A percentile compares a stretch with the other conserved stretches of the same genome.
These are phyloP conservation scores for Conoideocrella luteorostrata DNA, from an alignment of 2,329 filamentous ascomycete genomes.

Conservation along the genomic window DNA sequence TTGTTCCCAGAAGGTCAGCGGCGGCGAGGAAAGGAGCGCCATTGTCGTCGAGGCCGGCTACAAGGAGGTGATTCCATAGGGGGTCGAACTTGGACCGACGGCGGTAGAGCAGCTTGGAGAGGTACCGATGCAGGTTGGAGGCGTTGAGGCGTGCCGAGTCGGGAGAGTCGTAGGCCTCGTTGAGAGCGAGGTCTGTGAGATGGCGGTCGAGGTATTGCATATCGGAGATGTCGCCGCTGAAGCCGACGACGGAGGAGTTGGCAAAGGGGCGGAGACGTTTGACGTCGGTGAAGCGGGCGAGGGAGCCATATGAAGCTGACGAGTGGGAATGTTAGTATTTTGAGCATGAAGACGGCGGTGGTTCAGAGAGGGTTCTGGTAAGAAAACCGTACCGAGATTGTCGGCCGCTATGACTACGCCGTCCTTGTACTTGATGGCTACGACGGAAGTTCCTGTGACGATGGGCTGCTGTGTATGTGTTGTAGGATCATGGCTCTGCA, in stretches of 20 bases:
- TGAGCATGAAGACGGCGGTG: no score
- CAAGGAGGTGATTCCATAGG: slow-evolving; percentile 91
- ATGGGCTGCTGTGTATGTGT: slow-evolving; percentile 88
- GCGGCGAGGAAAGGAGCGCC: slow-evolving; percentile 82
- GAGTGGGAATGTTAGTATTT: neutral
- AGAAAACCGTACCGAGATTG: slow-evolving; percentile 65
- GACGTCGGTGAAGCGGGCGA: slow-evolving; percentile 92
- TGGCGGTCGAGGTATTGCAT: slow-evolving; percentile 98
- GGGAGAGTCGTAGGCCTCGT: slow-evolving; percentile 69
- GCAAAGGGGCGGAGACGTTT: slow-evolving; percentile 91
- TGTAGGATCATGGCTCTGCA: slow-evolving; percentile 64
- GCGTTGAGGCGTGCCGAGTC: slow-evolving; percentile 60
- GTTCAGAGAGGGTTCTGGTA: neutral
- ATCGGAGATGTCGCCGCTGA: slow-evolving; percentile 95
- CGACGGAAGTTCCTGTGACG: slow-evolving; percentile 92
- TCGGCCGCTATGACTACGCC: slow-evolving; percentile 96
- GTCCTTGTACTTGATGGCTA: slow-evolving; percentile 92
- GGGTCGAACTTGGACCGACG: slow-evolving; percentile 94
- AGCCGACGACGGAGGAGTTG: slow-evolving; percentile 76
- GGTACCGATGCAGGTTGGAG: slow-evolving; percentile 92
- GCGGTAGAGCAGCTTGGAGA: slow-evolving; percentile 92
- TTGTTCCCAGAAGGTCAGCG: slow-evolving; percentile 87
- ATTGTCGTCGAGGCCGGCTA: slow-evolving; percentile 78
- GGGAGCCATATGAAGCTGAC: slow-evolving; percentile 90
- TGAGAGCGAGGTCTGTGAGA: slow-evolving; percentile 77